Percentiles rank a stretch among this genome's conserved stretches.
Conservation (phyloP, 306 rosid species). For the Lathyrus aphaca region DNA sequence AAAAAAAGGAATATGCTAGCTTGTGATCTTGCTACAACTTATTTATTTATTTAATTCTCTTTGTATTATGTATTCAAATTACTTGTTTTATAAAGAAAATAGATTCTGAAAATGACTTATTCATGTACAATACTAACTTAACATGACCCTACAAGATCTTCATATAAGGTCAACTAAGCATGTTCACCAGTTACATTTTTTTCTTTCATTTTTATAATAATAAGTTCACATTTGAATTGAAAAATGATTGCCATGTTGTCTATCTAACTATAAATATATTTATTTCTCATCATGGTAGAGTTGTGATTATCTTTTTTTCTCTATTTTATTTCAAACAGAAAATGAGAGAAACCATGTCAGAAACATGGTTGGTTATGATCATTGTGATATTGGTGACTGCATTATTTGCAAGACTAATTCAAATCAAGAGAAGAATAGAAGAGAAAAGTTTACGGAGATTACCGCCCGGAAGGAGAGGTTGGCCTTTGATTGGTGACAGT, state of each 20-base stretch:
- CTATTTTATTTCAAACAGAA: constrained; percentile 40
- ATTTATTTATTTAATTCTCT: constrained; percentile 24
- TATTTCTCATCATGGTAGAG: constrained; percentile 40
- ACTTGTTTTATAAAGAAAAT: background rate
- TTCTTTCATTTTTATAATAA: constrained; percentile 11
- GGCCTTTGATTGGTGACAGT: constrained; percentile 95
- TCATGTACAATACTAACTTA: constrained; percentile 41
- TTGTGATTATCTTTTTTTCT: constrained; percentile 30
- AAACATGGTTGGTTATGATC: constrained; percentile 46
- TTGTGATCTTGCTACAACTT: constrained; percentile 31
- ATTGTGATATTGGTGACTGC: constrained; percentile 39
- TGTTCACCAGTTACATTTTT: constrained; percentile 37
- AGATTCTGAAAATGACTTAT: constrained; percentile 45
- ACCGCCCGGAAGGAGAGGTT: constrained; percentile 91
- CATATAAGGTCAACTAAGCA: constrained; percentile 52
- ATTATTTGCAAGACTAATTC: constrained; percentile 45
- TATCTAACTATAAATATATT: constrained; percentile 30
- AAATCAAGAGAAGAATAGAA: constrained; percentile 34
- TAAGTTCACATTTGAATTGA: constrained; percentile 37
- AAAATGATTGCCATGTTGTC: constrained; percentile 41
- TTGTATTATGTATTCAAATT: constrained; percentile 24
- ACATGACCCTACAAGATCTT: constrained; percentile 49
- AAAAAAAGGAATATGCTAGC: background rate
- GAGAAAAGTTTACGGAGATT: constrained; percentile 39
- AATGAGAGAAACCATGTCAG: constrained; percentile 55